Percentiles rank a stretch among this genome's conserved stretches.
phyloP scores from a whole-genome alignment of 257 asterid genomes.

The Solanum etuberosum region DNA sequence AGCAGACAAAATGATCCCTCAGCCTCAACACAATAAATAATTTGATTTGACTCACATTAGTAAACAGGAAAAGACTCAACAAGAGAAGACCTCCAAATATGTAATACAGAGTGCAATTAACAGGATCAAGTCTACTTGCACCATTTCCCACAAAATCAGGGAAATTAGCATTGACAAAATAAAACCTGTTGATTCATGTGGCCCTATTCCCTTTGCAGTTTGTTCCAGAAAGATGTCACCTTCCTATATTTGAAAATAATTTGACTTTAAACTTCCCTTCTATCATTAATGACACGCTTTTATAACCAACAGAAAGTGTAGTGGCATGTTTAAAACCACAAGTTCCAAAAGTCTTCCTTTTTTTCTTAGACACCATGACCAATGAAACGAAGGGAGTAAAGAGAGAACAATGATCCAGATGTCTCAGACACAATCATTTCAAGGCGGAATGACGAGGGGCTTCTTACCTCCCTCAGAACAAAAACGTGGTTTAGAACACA shows the following conservation, averaged over 20 bases:
- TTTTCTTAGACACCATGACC: background rate
- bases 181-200: background rate
- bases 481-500: constrained; percentile 95
- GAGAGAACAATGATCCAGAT: background rate
- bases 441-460: background rate
- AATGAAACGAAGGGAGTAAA: background rate
- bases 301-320: background rate
- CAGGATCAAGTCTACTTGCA: background rate
- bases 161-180: background rate
- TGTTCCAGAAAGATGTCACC: background rate
- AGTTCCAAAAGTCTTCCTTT: background rate
- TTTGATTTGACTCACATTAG: background rate
- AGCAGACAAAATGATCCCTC: background rate
- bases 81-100: background rate
- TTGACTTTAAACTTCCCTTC: background rate
- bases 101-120: background rate
- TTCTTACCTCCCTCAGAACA: constrained; percentile 87
- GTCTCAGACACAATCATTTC: background rate
- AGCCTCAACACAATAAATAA: background rate
- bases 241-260: background rate
- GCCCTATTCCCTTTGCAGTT: background rate
- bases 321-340: background rate
- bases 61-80: background rate
- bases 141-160: background rate
- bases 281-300: background rate